phyloP scores from a whole-genome alignment of 805 yeast species.

The Yarrowia sp. region DNA sequence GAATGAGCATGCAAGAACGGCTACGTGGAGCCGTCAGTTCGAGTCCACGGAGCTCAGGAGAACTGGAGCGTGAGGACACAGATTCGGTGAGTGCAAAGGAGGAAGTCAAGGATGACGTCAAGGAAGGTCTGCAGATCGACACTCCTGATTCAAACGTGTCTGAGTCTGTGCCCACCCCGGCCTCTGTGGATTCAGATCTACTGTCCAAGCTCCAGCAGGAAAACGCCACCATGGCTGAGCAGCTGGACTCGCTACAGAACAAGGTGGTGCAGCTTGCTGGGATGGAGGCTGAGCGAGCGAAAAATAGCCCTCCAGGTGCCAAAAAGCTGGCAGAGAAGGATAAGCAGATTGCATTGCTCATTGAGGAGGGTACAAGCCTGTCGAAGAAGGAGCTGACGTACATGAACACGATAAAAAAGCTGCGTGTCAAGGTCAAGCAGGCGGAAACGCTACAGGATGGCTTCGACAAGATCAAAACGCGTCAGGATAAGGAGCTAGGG shows the following conservation, averaged over 20 bases:
- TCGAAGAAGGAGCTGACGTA: conserved; percentile 69
- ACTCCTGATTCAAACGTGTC: not conserved
- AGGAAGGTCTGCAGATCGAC: not conserved
- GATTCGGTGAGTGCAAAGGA: not conserved
- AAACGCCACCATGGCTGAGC: conserved; percentile 25
- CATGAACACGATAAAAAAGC: conserved; percentile 61
- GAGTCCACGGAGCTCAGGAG: conserved; percentile 7
- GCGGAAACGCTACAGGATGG: conserved; percentile 37
- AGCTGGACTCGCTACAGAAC: conserved; percentile 34
- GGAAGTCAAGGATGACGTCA: not conserved
- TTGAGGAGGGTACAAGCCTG: conserved; percentile 73
- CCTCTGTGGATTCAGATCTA: not conserved
- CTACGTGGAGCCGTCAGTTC: conserved; percentile 3
- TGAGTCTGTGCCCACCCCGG: not conserved
- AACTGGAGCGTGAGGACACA: not conserved
- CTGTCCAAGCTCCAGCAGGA: not conserved
- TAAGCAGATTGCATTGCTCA: conserved; percentile 58
- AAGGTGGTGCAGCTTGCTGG: conserved; percentile 39
- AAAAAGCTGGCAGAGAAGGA: conserved; percentile 50
- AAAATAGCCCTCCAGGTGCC: conserved; percentile 29
- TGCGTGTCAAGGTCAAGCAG: conserved; percentile 52
- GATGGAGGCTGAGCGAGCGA: conserved; percentile 34
- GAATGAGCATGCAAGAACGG: conserved; percentile 19
- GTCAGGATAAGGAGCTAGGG: conserved; percentile 44
- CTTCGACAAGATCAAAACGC: conserved; percentile 36